phyloP scores from a whole-genome alignment of 768 basidiomycete species.

The Candolleomyces eurysporus region DNA sequence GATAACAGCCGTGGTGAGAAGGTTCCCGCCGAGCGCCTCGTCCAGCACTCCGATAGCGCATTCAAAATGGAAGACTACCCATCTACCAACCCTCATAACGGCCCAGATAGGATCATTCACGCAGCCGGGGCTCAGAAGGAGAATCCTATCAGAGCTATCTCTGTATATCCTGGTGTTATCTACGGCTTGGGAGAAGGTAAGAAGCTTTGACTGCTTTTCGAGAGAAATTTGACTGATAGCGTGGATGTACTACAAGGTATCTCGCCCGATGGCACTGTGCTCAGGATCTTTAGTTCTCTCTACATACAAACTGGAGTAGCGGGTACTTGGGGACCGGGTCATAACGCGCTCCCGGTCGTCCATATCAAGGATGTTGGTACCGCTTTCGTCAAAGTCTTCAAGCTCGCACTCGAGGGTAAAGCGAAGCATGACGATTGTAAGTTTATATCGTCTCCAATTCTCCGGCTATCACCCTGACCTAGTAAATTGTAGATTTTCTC shows the following conservation, averaged over 20 bases:
- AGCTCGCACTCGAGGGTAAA: slow-evolving; percentile 37
- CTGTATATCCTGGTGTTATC: slow-evolving; percentile 40
- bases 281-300: slow-evolving; percentile 4
- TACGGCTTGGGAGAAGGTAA: slow-evolving; percentile 42
- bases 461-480: slow-evolving; percentile 3
- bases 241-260: neutral
- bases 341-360: slow-evolving; percentile 34
- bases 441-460: slow-evolving; percentile 8
- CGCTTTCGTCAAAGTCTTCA: slow-evolving; percentile 33
- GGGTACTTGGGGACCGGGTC: slow-evolving; percentile 43
- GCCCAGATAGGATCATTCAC: slow-evolving; percentile 29
- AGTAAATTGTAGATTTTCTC: slow-evolving; percentile 29
- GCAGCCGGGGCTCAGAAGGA: slow-evolving; percentile 39
- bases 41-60: slow-evolving; percentile 36
- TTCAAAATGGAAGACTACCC: slow-evolving; percentile 29
- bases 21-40: slow-evolving; percentile 24
- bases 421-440: slow-evolving; percentile 42
- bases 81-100: slow-evolving; percentile 17
- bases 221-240: neutral
- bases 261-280: neutral
- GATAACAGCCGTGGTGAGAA: slow-evolving; percentile 40
- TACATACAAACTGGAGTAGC: slow-evolving; percentile 29
- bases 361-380: slow-evolving; percentile 40
- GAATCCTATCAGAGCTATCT: slow-evolving; percentile 42
- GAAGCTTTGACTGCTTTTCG: neutral